Conservation (phyloP, 2,329 filamentous ascomycete genomes). For the Zopfia rhizophila region DNA sequence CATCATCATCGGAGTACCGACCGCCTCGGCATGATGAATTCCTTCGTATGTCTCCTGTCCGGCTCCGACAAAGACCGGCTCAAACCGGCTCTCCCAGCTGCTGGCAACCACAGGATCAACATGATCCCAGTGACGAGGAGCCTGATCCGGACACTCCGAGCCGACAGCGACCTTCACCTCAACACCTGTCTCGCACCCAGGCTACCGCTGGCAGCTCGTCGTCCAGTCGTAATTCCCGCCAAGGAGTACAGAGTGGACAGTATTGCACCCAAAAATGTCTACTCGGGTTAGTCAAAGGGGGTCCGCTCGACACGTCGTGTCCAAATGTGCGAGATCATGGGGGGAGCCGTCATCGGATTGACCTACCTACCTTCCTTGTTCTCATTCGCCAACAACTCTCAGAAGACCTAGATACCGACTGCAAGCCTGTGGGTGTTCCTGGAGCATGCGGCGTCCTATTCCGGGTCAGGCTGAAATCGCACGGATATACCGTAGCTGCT, state of each 20-base stretch:
- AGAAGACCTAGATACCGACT: slow-evolving; percentile 24
- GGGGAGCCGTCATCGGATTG: slow-evolving; percentile 39
- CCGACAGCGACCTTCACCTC: slow-evolving; percentile 11
- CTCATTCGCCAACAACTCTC: slow-evolving; percentile 41
- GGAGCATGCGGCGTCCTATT: slow-evolving; percentile 53
- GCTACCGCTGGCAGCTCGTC: slow-evolving; percentile 10
- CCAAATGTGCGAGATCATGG: slow-evolving; percentile 53
- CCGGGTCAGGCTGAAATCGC: slow-evolving; percentile 50
- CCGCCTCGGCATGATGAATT: slow-evolving; percentile 1
- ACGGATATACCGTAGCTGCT: slow-evolving; percentile 56
- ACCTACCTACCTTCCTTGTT: slow-evolving; percentile 35
- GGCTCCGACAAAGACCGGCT: slow-evolving; percentile 3
- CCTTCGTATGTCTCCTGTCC: slow-evolving; percentile 5
- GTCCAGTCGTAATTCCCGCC: slow-evolving; percentile 1
- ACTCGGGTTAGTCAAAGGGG: slow-evolving; percentile 22
- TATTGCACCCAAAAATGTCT: slow-evolving; percentile 30
- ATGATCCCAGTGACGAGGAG: slow-evolving; percentile 18
- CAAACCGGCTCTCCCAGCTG: background rate
- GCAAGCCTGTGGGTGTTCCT: slow-evolving; percentile 31
- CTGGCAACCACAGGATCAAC: background rate
- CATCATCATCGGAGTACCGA: slow-evolving; percentile 21
- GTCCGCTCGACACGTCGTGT: slow-evolving; percentile 30
- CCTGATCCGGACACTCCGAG: slow-evolving; percentile 19
- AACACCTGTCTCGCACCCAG: slow-evolving; percentile 8
- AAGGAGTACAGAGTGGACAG: slow-evolving; percentile 17